Base-by-base conservation (phyloP, 768 basidiomycete species). In the Paxillus ammoniavirescens region DNA sequence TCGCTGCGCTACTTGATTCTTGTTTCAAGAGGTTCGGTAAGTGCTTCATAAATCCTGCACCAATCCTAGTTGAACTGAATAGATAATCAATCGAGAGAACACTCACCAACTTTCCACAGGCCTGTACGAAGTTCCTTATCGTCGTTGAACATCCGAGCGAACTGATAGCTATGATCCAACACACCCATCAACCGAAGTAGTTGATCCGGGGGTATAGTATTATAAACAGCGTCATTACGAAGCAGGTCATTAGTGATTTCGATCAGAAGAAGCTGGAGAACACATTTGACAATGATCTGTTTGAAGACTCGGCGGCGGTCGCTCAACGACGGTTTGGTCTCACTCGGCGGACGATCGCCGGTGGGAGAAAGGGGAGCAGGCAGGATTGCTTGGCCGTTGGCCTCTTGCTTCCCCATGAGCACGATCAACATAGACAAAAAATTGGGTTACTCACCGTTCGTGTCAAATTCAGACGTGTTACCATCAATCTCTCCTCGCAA, bases 201-300 rank as follows among this genome's bases (percentile, higher is more conserved):
- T 63, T 98, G 93, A 57, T 93, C 88, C 0, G 97, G 92, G 36
- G 97, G 97, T 61, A 98, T 98, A 4, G 89, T 92, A 43, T 77
- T 80, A 74, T 98, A 98, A 43, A 99, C 91, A 38, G 89, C 84
- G 54, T 92, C 80, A 65, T 96, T 98, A 55, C 93, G 90, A 31
- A 99, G 79, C 21, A 99, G 77, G 60, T 98, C 97, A 64, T 93
- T 94, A 3, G 95, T 96, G 7, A 92, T 98, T 74, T 99, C 97
- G 58, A 99, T 98, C 36, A 99, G 80, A 50, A 98, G 78, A 18
- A 99, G 74, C 63, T 99, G 97, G 30, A 99, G 81, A 18, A 99
- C 97, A 69, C 97, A 99, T 88, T 98, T 98, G 60, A 98, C 94
- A 56, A 99, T 98, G 72, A 99, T 98, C 70, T 98, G 97, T 67